Evolutionary conservation across 106 monocot genomes (phyloP).

Genomic region (Phalaenopsis aphrodite): DNA sequence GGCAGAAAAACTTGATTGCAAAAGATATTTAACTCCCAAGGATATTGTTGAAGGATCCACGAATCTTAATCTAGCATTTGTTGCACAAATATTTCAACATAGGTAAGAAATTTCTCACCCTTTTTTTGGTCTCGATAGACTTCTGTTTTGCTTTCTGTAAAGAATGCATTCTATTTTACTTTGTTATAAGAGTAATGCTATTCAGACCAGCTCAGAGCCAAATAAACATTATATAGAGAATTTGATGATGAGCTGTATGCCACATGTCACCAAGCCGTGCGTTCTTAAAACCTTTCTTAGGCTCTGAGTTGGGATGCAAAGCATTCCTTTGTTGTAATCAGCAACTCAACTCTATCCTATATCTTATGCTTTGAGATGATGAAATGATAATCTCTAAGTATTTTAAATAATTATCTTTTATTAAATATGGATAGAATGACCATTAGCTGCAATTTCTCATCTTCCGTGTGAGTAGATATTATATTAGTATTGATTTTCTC

Average conservation of each 20-base stretch:
- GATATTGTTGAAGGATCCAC: constrained; percentile 74
- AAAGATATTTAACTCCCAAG: constrained; percentile 58
- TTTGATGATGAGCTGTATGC: not conserved
- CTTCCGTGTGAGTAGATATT: not conserved
- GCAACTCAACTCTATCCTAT: not conserved
- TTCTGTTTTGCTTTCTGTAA: not conserved
- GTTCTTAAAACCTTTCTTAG: not conserved
- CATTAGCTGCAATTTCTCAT: not conserved
- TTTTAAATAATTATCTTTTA: not conserved
- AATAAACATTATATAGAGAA: not conserved
- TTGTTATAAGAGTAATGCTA: not conserved
- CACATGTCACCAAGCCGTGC: not conserved
- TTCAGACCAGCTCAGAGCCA: not conserved
- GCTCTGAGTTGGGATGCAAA: not conserved
- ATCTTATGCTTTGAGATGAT: not conserved
- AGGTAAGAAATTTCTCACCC: constrained; percentile 19
- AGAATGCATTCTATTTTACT: not conserved
- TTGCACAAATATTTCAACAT: constrained; percentile 78
- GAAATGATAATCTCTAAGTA: not conserved
- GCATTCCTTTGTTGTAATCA: not conserved
- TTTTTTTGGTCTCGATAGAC: not conserved
- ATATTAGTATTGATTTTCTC: not conserved
- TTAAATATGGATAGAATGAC: not conserved
- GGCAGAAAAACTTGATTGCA: constrained; percentile 71
- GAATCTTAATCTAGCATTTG: constrained; percentile 81